Evolutionary conservation across 768 basidiomycete species (phyloP), one percentile per base, ranked within the genome.

Genomic region (Sporobolomyces pararoseus): DNA sequence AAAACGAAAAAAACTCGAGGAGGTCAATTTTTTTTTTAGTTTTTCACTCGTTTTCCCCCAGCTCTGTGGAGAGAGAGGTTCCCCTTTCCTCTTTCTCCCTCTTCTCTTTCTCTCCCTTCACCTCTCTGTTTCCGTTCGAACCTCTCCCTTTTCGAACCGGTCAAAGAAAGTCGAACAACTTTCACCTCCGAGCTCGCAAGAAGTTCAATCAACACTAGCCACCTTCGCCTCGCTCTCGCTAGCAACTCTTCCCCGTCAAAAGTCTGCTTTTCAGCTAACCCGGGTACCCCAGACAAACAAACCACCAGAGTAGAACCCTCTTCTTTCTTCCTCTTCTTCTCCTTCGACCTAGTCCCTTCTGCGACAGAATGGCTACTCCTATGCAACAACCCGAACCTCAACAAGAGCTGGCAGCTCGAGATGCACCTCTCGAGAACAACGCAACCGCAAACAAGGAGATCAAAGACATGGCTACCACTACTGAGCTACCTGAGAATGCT

Each of bases 381-480:
- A 31, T 55, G 52, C 64, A 65, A 46, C 42, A 65, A n/a, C 64
- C 64, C 6, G 64, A 65, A 44, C 55, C 64, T n/a, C 44, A 46
- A 13, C 51, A 53, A 23, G 54, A 58, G 32, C 23, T 58, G 7
- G 44, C 44, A 1, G 14, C 35, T 14, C n/a, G 50, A n/a, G 47
- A 44, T 21, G 32, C 14, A n/a, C 12, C 42, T 0, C 27, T 13
- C 12, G 65, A n/a, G n/a, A 59, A 1, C 17, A 14, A 5, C 31
- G 50, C n/a, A 4, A 51, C 62, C 23, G 66, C 16, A 37, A 60
- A 54, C 59, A 53, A 54, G 9, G 52, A 52, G 10, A 4, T 25
- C 52, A 42, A 52, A 29, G 66, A 67, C 23, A 44, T 42, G 23
- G 66, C 66, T 27, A 71, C 70, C 4, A 71, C 65, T 34, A 58